Evolutionary conservation across 2,329 filamentous ascomycete genomes (phyloP), one percentile per base, ranked within the genome.

Genomic region (Trichoderma hamatum): DNA sequence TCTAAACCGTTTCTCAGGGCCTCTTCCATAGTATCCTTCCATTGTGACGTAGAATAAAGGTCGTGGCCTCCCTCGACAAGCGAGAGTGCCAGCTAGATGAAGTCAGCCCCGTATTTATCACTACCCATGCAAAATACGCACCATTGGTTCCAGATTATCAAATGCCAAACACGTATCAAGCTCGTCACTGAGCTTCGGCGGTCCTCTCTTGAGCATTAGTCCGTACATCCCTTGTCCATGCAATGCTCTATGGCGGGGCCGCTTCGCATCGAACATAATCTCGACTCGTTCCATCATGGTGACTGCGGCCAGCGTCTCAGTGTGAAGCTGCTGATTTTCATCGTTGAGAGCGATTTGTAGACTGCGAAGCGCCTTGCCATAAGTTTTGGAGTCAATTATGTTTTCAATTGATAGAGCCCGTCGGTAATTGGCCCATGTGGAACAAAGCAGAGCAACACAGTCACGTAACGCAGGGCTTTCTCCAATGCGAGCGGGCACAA

Each of bases 241-340:
- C 5, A 54, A 24, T 54, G 51, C 51, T 54, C 51, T 19, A 54
- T 54, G 51, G 24, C 14, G 51, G 51, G 51, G 24, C 13, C 24
- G 51, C 13, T 24, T 54, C 13, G 51, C 51, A 28, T 54, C 51
- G 51, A 54, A 54, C 28, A 26, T 14, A 54, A 54, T 11, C 51
- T 54, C 51, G 51, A 54, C 51, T 54, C 51, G 51, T 28, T 54
- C 51, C 26, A 54, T 28, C 3, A 54, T 54, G 14, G 51, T 54
- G 51, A 54, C 51, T 54, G 51, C 51, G 51, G 51, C 51, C 24
- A 54, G 51, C 51, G 51, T 54, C 51, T 54, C 51, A 54, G 51
- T 26, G 6, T 16, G 26, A 54, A 54, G 51, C 24, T 36, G 34
- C 14, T 36, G 34, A 5, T 5, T 10, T 36, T 14, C 34, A 36